Evolutionary conservation across 805 yeast species (phyloP).

Genomic region (Starmerella cellae): DNA sequence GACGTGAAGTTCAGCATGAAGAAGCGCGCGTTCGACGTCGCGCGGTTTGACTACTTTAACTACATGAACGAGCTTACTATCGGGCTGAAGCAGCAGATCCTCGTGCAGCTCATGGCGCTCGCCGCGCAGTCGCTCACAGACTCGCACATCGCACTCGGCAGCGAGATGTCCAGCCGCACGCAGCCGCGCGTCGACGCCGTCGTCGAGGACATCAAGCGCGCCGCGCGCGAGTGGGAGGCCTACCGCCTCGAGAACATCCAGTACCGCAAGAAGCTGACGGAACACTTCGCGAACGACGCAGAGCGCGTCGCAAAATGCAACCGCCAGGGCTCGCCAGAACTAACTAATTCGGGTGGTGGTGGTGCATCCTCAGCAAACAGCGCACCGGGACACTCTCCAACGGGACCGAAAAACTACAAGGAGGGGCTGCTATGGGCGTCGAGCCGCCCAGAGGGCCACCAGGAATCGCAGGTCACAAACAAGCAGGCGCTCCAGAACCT

Average conservation of each 20-base stretch:
- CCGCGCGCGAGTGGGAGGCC: constrained; percentile 28
- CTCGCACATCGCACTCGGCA: constrained; percentile 22
- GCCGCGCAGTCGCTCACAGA: constrained; percentile 28
- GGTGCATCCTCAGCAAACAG: background rate
- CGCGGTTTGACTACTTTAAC: constrained; percentile 33
- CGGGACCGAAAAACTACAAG: constrained; percentile 19
- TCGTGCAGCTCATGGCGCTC: constrained; percentile 28
- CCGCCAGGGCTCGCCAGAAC: background rate
- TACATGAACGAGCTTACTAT: constrained; percentile 32
- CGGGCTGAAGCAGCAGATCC: constrained; percentile 32
- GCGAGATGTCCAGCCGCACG: constrained; percentile 19
- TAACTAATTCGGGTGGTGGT: background rate
- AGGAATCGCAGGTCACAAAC: constrained; percentile 18
- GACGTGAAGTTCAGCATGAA: constrained; percentile 32
- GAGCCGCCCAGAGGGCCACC: constrained; percentile 29
- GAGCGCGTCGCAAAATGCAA: background rate
- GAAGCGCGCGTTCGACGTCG: constrained; percentile 30
- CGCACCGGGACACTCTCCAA: background rate
- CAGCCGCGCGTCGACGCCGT: constrained; percentile 26
- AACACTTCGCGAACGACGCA: constrained; percentile 22
- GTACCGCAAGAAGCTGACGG: constrained; percentile 25
- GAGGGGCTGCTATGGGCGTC: constrained; percentile 36
- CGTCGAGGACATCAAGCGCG: constrained; percentile 27
- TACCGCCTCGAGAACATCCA: constrained; percentile 31
- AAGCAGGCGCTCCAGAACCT: constrained; percentile 23